Evolutionary conservation across 306 rosid species (phyloP).

Genomic region (Begonia loranthoides): DNA sequence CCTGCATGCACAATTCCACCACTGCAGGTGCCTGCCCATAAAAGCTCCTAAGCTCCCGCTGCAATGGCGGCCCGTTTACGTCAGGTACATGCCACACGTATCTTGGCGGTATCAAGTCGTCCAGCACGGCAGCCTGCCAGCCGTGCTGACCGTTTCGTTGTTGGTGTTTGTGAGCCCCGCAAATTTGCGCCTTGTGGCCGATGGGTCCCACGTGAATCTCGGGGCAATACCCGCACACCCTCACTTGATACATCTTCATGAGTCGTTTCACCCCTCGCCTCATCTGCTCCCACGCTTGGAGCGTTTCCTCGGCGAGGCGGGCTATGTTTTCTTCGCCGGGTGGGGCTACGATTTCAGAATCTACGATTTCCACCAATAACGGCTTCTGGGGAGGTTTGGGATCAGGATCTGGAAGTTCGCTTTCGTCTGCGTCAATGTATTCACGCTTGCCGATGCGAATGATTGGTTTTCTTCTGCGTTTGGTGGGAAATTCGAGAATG

Average conservation of each 20-base stretch:
- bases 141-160: conserved; percentile 98
- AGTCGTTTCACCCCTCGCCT: conserved; percentile 61
- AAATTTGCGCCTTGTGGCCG: conserved; percentile 89
- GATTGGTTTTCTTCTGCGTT: conserved; percentile 88
- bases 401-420: conserved; percentile 58
- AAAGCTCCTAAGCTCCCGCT: conserved; percentile 62
- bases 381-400: conserved; percentile 31
- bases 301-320: conserved; percentile 61
- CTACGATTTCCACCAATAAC: conserved; percentile 47
- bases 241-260: conserved; percentile 65
- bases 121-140: conserved; percentile 77
- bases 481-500: conserved; percentile 53
- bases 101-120: conserved; percentile 85
- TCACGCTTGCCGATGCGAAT: conserved; percentile 64
- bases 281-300: conserved; percentile 73
- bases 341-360: conserved; percentile 43
- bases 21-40: conserved; percentile 85
- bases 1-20: conserved; percentile 89
- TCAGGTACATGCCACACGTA: conserved; percentile 98
- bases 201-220: conserved; percentile 73
- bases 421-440: conserved; percentile 82
- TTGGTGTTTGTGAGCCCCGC: conserved; percentile 89
- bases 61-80: conserved; percentile 53
- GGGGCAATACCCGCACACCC: conserved; percentile 95
- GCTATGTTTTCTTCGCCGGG: conserved; percentile 26